These are phyloP conservation scores for Saturnispora besseyi DNA, from an alignment of 805 yeast species.

Conservation along the genomic window DNA sequence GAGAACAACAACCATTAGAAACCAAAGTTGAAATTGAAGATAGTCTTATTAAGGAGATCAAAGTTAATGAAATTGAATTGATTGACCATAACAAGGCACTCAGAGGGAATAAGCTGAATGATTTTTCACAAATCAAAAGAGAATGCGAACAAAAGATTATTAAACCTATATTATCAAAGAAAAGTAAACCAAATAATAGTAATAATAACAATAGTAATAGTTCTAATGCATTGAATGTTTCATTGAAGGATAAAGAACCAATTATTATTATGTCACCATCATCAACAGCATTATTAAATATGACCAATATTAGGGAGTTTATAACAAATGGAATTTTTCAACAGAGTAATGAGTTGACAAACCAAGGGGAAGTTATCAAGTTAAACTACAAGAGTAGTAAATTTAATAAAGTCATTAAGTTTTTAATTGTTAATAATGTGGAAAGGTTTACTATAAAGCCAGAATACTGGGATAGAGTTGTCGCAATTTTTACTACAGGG, in stretches of 20 bases:
- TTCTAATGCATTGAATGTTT: constrained; percentile 6
- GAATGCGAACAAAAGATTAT: constrained; percentile 57
- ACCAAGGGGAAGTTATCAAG: constrained; percentile 32
- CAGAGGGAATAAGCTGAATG: constrained; percentile 57
- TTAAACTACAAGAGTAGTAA: constrained; percentile 47
- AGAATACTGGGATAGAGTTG: constrained; percentile 96
- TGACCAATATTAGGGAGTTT: constrained; percentile 57
- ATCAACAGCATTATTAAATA: constrained; percentile 60
- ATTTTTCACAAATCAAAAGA: constrained; percentile 57
- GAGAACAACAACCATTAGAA: constrained; percentile 6
- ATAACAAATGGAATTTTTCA: constrained; percentile 61
- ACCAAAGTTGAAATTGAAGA: constrained; percentile 32
- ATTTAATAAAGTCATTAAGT: constrained; percentile 47
- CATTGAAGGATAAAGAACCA: constrained; percentile 41
- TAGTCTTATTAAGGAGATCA: constrained; percentile 41
- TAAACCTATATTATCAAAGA: constrained; percentile 10
- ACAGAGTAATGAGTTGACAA: constrained; percentile 23
- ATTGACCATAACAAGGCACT: constrained; percentile 34
- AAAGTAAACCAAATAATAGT: not conserved
- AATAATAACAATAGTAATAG: not conserved
- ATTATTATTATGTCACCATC: constrained; percentile 73
- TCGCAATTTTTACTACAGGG: constrained; percentile 93
- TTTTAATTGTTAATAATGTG: constrained; percentile 80
- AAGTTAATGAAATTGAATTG: constrained; percentile 35
- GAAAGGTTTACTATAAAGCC: constrained; percentile 84